These are phyloP conservation scores for Gautieria morchelliformis DNA, from an alignment of 768 basidiomycete species.

Conservation along the genomic window DNA sequence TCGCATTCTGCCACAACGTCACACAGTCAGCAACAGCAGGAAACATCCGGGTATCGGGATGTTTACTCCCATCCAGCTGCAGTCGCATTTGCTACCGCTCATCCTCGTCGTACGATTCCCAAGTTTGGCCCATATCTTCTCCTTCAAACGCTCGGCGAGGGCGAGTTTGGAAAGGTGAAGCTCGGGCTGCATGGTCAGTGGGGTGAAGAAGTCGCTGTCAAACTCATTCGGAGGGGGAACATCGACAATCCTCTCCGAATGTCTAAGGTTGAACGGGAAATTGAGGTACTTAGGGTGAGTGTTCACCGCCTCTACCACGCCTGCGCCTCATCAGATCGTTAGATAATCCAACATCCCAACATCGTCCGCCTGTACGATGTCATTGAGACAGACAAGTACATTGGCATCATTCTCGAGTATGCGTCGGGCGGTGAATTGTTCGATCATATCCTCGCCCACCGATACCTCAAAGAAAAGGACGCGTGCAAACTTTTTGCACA, in stretches of 20 bases:
- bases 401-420: conserved; percentile 97
- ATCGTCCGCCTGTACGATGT: conserved; percentile 98
- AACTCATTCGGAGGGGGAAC: conserved; percentile 88
- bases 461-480: conserved; percentile 89
- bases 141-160: conserved; percentile 93
- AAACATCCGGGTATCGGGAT: conserved; percentile 48
- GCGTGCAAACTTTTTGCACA: conserved; percentile 95
- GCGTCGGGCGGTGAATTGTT: conserved; percentile 98
- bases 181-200: conserved; percentile 89
- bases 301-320: conserved; percentile 7
- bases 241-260: conserved; percentile 79
- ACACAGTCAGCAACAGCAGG: conserved; percentile 24
- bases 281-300: conserved; percentile 88
- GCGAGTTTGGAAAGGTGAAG: conserved; percentile 98
- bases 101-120: conserved; percentile 78
- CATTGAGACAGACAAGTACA: conserved; percentile 99
- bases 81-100: conserved; percentile 70
- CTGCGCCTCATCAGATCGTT: conserved; percentile 14
- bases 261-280: conserved; percentile 95
- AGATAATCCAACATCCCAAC: conserved; percentile 95
- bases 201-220: conserved; percentile 98
- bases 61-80: conserved; percentile 82
- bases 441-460: conserved; percentile 96
- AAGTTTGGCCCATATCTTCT: conserved; percentile 95
- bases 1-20: conserved; percentile 62